These are phyloP conservation scores for Chalaropsis ovoidea DNA, from an alignment of 2,329 filamentous ascomycete genomes.

Conservation along the genomic window DNA sequence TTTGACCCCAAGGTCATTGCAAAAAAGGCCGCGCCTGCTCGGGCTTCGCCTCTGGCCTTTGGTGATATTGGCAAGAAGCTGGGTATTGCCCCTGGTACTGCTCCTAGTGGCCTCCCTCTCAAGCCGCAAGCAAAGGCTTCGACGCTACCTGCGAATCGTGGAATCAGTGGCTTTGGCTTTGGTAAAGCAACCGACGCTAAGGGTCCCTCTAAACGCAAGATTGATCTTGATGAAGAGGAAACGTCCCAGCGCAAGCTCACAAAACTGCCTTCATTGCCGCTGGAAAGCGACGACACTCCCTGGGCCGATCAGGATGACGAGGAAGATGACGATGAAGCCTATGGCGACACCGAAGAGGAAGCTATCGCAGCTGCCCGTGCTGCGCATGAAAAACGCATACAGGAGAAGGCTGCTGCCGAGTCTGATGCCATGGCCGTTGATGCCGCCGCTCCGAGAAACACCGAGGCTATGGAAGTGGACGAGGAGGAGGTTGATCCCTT, in stretches of 20 bases:
- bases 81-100: slow-evolving; percentile 31
- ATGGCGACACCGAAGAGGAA: slow-evolving; percentile 77
- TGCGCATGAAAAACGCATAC: slow-evolving; percentile 67
- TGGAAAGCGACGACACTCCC: slow-evolving; percentile 52
- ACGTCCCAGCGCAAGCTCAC: slow-evolving; percentile 78
- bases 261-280: slow-evolving; percentile 69
- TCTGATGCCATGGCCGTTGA: slow-evolving; percentile 27
- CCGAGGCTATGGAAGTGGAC: slow-evolving; percentile 49
- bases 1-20: slow-evolving; percentile 53
- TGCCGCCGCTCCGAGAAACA: slow-evolving; percentile 27
- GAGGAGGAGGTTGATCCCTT: slow-evolving; percentile 63
- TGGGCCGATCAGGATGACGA: slow-evolving; percentile 56
- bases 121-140: slow-evolving; percentile 36
- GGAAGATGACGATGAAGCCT: slow-evolving; percentile 62
- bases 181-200: slow-evolving; percentile 58
- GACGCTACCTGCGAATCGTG: slow-evolving; percentile 54
- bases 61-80: slow-evolving; percentile 34
- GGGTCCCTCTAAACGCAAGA: slow-evolving; percentile 56
- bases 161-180: slow-evolving; percentile 74
- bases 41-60: slow-evolving; percentile 41
- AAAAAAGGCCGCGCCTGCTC: slow-evolving; percentile 57
- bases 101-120: slow-evolving; percentile 7
- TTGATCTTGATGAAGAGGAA: slow-evolving; percentile 83
- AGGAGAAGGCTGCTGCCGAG: slow-evolving; percentile 34
- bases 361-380: slow-evolving; percentile 74